These are phyloP conservation scores for Simplicillium sp. DNA, from an alignment of 2,329 filamentous ascomycete genomes.

Conservation along the genomic window DNA sequence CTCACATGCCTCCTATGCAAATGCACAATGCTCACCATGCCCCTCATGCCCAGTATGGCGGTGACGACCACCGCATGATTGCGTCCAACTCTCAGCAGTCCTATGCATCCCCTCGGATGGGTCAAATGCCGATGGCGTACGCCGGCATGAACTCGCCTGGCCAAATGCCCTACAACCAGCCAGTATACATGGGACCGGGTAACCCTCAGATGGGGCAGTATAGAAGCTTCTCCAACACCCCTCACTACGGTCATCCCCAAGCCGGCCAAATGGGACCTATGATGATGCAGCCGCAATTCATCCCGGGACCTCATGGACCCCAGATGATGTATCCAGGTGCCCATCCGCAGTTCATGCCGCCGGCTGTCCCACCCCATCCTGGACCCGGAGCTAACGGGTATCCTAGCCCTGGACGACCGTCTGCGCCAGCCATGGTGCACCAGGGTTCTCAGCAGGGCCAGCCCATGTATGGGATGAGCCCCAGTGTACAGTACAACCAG, in stretches of 20 bases:
- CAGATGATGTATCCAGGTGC: slow-evolving; percentile 77
- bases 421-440: slow-evolving; percentile 86
- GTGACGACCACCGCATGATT: slow-evolving; percentile 84
- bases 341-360: slow-evolving; percentile 55
- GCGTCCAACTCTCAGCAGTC: slow-evolving; percentile 75
- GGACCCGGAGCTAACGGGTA: slow-evolving; percentile 66
- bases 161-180: slow-evolving; percentile 63
- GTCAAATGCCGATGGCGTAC: slow-evolving; percentile 61
- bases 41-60: slow-evolving; percentile 57
- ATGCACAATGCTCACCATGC: slow-evolving; percentile 66
- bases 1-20: slow-evolving; percentile 70
- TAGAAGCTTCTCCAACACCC: slow-evolving; percentile 60
- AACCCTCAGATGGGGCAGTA: slow-evolving; percentile 62
- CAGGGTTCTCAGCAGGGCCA: slow-evolving; percentile 92
- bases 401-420: slow-evolving; percentile 74
- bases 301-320: slow-evolving; percentile 61
- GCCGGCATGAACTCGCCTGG: slow-evolving; percentile 59
- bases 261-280: slow-evolving; percentile 61
- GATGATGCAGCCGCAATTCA: slow-evolving; percentile 78
- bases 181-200: slow-evolving; percentile 60
- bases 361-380: slow-evolving; percentile 43
- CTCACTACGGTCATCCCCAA: slow-evolving; percentile 63
- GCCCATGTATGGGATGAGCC: slow-evolving; percentile 66
- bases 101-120: slow-evolving; percentile 74
- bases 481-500: slow-evolving; percentile 64